Evolutionary conservation across 1,284 basidiomycete genomes (phyloP), one percentile per base, ranked within the genome.

Genomic region (Melanopsichium pennsylvanicum): DNA sequence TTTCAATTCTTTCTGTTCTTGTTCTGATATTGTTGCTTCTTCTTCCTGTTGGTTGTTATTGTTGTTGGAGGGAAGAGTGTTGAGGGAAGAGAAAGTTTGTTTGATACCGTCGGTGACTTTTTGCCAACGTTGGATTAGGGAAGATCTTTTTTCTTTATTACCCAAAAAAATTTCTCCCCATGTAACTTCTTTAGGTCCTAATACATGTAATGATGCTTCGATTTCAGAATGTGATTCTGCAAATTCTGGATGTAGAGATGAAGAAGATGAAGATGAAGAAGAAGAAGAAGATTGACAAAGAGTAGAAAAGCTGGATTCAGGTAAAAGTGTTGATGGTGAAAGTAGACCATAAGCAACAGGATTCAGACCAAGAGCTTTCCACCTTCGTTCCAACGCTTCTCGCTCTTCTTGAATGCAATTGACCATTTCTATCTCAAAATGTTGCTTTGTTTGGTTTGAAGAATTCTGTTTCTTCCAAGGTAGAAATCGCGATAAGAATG

Each of bases 111-210:
- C 43, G 1, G 50, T 54, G 12, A 69, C 66, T 25, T 59, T 48
- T 2, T 41, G 45, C 55, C 46, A 59, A 12, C 43, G 16, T 16
- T 69, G 18, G 0, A 39, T 47, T 11, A 68, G n/a, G 11, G 26
- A 49, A 5, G 58, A 49, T 2, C 58, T 21, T 2, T 48, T 46
- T 6, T 62, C 55, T 39, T 21, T 22, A 22, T 26, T 43, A 18
- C 67, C 67, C 0, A 70, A 36, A 39, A 70, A 60, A 48, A 70
- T 70, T 40, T 70, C 51, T 22, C 39, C 40, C 67, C 67, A 70
- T 2, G 51, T 52, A 2, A 60, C 46, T 21, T 70, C 35, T 15
- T 46, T 38, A 3, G 55, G 46, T 2, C 55, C 64, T n/a, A n/a
- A n/a, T n/a, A n/a, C n/a, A n/a, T n/a, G n/a, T n/a, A n/a, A n/a